phyloP scores from a whole-genome alignment of 2,329 filamentous ascomycete genomes.

The Diplodia sapinea region DNA sequence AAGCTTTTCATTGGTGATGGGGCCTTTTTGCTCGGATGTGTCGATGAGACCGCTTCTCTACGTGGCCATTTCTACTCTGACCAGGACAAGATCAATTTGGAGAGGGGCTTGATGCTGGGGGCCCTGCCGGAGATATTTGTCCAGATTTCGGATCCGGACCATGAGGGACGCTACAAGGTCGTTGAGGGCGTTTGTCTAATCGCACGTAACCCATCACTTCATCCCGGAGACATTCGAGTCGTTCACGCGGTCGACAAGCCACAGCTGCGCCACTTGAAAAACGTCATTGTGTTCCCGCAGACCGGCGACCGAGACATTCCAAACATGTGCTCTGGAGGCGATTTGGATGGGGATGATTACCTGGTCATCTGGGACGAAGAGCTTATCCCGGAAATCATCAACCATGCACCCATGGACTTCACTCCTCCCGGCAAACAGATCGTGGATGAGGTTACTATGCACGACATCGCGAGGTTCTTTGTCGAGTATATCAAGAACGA shows the following conservation, averaged over 20 bases:
- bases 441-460: constrained; percentile 68
- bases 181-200: constrained; percentile 81
- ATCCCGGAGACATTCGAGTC: constrained; percentile 88
- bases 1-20: constrained; percentile 81
- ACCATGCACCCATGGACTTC: constrained; percentile 80
- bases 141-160: constrained; percentile 70
- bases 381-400: constrained; percentile 69
- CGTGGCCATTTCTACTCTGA: constrained; percentile 69
- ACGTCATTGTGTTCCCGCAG: constrained; percentile 87
- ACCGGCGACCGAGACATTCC: constrained; percentile 83
- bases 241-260: constrained; percentile 81
- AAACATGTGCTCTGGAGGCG: constrained; percentile 94
- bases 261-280: constrained; percentile 74
- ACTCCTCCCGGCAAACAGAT: constrained; percentile 62
- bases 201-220: constrained; percentile 90
- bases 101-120: constrained; percentile 47
- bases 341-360: constrained; percentile 95
- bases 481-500: constrained; percentile 94
- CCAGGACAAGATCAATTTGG: constrained; percentile 43
- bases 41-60: constrained; percentile 81
- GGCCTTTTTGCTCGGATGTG: constrained; percentile 84
- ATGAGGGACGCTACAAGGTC: constrained; percentile 63
- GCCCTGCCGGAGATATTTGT: constrained; percentile 84
- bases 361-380: constrained; percentile 88
- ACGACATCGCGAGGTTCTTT: constrained; percentile 83